These are phyloP conservation scores for Cryptococcus sp. DNA, from an alignment of 1,284 basidiomycete genomes.

Conservation along the genomic window DNA sequence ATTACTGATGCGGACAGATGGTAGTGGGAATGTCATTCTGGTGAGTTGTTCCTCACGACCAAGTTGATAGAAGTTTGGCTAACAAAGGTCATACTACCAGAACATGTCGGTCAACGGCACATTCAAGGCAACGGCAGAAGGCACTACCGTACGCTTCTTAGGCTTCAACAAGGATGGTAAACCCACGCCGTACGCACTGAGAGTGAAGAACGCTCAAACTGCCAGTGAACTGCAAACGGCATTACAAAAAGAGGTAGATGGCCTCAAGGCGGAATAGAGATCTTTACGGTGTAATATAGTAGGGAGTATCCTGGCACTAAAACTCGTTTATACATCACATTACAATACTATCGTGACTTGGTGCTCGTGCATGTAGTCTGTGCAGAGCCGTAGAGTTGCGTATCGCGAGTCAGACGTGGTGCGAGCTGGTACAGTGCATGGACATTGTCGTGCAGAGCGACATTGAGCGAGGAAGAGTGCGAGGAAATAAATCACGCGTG, in stretches of 20 bases:
- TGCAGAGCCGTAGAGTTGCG: no score
- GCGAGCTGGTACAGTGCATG: no score
- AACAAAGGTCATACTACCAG: conserved; percentile 21
- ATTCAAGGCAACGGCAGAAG: conserved; percentile 33
- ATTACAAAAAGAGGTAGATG: conserved; percentile 65
- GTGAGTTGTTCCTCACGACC: conserved; percentile 27
- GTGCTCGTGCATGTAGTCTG: no score
- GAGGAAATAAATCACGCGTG: background rate
- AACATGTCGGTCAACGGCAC: conserved; percentile 39
- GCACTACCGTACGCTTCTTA: conserved; percentile 34
- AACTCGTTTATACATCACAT: no score
- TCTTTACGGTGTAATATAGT: background rate
- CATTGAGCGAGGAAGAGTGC: no score
- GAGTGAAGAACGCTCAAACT: conserved; percentile 65
- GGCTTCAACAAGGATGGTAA: conserved; percentile 52
- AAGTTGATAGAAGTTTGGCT: background rate
- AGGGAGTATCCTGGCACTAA: no score
- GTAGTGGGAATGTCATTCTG: conserved; percentile 42
- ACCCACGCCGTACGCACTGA: conserved; percentile 64
- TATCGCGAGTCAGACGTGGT: no score
- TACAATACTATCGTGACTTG: no score
- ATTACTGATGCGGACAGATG: conserved; percentile 49
- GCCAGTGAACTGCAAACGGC: conserved; percentile 64
- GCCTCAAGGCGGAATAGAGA: conserved; percentile 17
- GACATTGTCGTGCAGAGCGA: no score